Conservation (phyloP, 257 asterid genomes). For the Nicotiana otophora region DNA sequence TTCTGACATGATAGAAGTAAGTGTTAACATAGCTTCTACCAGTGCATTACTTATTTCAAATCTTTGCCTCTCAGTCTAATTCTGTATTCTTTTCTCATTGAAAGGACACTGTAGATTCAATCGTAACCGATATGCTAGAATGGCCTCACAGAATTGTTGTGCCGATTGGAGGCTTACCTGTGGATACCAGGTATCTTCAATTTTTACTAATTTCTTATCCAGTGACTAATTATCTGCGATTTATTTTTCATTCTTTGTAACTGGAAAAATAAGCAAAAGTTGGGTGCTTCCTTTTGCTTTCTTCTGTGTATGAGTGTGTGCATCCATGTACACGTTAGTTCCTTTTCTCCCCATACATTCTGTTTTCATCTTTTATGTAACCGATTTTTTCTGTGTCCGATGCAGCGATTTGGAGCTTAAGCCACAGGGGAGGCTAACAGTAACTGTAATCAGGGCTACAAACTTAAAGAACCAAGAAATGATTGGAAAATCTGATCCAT, state of each 20-base stretch:
- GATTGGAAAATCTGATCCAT: conserved; percentile 98
- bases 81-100: conserved; percentile 9
- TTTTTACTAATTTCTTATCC: background rate
- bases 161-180: conserved; percentile 88
- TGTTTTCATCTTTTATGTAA: too few species aligned
- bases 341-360: too few species aligned
- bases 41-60: background rate
- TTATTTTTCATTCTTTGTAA: background rate
- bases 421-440: conserved; percentile 86
- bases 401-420: conserved; percentile 97
- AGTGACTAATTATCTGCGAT: background rate
- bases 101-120: conserved; percentile 86
- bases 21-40: conserved; percentile 19
- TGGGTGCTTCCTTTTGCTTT: background rate
- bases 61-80: conserved; percentile 18
- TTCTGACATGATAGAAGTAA: conserved; percentile 95
- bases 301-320: background rate
- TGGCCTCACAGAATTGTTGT: conserved; percentile 99
- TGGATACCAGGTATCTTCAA: conserved; percentile 61
- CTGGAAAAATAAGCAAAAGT: background rate
- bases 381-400: background rate
- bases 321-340: background rate
- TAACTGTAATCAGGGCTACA: conserved; percentile 58
- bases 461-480: conserved; percentile 88
- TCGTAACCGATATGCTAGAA: conserved; percentile 83